phyloP scores from a whole-genome alignment of 2,329 filamentous ascomycete species.

The Xylaria sp. region DNA sequence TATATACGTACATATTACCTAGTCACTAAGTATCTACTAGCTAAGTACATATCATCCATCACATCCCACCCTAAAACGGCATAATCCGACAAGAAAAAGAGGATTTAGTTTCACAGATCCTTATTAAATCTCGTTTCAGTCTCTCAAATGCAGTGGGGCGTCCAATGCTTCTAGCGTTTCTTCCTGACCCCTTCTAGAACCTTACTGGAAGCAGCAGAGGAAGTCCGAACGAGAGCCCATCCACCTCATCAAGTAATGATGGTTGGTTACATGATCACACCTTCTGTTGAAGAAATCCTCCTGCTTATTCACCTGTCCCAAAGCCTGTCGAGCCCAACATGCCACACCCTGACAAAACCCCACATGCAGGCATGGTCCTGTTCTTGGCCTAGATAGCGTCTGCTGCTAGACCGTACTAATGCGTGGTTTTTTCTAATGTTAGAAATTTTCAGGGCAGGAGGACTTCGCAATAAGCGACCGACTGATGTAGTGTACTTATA shows the following conservation, averaged over 20 bases:
- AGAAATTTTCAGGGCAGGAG: slow-evolving; percentile 6
- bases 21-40: slow-evolving; percentile 4
- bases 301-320: neutral
- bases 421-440: slow-evolving; percentile 30
- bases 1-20: no score
- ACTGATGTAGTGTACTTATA: neutral
- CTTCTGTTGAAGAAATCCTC: neutral
- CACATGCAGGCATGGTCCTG: neutral
- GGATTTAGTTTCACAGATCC: slow-evolving; percentile 19
- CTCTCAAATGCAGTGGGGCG: slow-evolving; percentile 7
- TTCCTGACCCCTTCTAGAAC: slow-evolving; percentile 18
- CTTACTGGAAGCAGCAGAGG: slow-evolving; percentile 14
- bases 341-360: neutral
- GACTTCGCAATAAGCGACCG: neutral
- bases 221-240: neutral
- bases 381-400: slow-evolving; percentile 3
- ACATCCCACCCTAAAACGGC: slow-evolving; percentile 12
- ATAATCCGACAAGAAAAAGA: neutral
- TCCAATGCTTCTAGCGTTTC: slow-evolving; percentile 15
- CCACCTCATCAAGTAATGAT: no score
- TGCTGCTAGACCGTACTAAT: slow-evolving; percentile 10
- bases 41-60: no score
- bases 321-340: neutral
- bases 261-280: no score
- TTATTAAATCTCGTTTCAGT: slow-evolving; percentile 23